phyloP scores from a whole-genome alignment of 2,329 filamentous ascomycete genomes.

The Fusarium tuaranense region DNA sequence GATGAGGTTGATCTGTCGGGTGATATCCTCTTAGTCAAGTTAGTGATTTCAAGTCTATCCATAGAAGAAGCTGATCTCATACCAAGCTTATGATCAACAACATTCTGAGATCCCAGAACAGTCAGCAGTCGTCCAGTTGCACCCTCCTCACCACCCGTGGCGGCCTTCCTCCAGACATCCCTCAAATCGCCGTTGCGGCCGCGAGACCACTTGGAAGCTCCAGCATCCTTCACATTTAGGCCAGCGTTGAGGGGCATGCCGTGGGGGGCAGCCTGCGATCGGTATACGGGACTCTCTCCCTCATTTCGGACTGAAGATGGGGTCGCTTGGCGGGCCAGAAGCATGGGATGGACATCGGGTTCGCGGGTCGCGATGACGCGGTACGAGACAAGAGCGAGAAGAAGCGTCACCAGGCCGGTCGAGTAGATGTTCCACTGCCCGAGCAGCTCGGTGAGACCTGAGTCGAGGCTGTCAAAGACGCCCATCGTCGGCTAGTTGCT shows the following conservation, averaged over 20 bases:
- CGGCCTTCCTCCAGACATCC: constrained; percentile 86
- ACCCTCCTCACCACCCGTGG: constrained; percentile 73
- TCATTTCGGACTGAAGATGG: constrained; percentile 83
- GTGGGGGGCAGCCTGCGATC: constrained; percentile 86
- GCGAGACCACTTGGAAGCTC: constrained; percentile 82
- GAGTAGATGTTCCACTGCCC: constrained; percentile 87
- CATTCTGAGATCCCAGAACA: constrained; percentile 79
- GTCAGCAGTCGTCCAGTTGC: constrained; percentile 81
- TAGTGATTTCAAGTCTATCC: constrained; percentile 4
- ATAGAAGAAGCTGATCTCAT: constrained; percentile 24
- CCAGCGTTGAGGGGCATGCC: constrained; percentile 84
- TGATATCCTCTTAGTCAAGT: constrained; percentile 70
- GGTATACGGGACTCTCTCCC: constrained; percentile 86
- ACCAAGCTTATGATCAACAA: constrained; percentile 78
- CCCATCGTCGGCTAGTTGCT: constrained; percentile 50
- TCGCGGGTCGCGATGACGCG: constrained; percentile 78
- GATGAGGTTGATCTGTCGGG: constrained; percentile 87
- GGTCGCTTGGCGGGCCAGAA: constrained; percentile 86
- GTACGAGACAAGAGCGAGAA: constrained; percentile 77
- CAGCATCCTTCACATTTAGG: constrained; percentile 84
- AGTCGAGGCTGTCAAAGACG: constrained; percentile 74
- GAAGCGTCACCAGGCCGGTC: constrained; percentile 73
- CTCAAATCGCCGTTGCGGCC: constrained; percentile 91
- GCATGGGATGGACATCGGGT: constrained; percentile 90
- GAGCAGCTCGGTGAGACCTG: constrained; percentile 74